These are phyloP conservation scores for Candida frijolesensis DNA, from an alignment of 1,139 yeast species.

Conservation along the genomic window DNA sequence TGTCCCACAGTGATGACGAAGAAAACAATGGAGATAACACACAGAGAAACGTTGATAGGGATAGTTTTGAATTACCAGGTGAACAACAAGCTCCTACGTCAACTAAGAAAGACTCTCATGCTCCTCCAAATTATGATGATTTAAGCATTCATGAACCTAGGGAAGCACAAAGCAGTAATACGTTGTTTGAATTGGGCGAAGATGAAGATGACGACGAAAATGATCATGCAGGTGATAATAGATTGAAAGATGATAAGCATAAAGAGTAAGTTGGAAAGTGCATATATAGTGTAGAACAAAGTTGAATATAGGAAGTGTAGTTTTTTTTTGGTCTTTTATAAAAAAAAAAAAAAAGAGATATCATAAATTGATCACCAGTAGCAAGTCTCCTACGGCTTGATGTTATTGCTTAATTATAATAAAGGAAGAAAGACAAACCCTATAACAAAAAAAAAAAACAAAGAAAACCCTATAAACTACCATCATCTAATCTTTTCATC, in stretches of 20 bases:
- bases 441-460: not conserved
- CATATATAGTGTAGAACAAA: not conserved
- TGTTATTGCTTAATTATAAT: not conserved
- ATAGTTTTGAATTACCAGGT: constrained; percentile 37
- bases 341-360: not conserved
- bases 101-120: constrained; percentile 19
- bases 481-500: constrained; percentile 38
- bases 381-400: not conserved
- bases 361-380: not conserved
- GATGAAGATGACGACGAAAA: constrained; percentile 31
- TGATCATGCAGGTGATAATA: constrained; percentile 34
- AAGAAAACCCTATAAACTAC: constrained; percentile 14
- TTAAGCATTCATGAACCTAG: constrained; percentile 11
- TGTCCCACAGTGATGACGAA: constrained; percentile 53
- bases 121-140: constrained; percentile 16
- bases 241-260: constrained; percentile 23
- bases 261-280: constrained; percentile 3
- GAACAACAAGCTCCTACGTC: not conserved
- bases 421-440: not conserved
- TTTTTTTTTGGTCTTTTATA: not conserved
- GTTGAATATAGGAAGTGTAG: not conserved
- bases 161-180: constrained; percentile 21
- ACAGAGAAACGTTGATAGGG: constrained; percentile 22
- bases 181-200: constrained; percentile 43
- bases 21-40: constrained; percentile 16